Conservation (phyloP, 805 yeast species). For the Zygosaccharomyces gambellarensis region DNA sequence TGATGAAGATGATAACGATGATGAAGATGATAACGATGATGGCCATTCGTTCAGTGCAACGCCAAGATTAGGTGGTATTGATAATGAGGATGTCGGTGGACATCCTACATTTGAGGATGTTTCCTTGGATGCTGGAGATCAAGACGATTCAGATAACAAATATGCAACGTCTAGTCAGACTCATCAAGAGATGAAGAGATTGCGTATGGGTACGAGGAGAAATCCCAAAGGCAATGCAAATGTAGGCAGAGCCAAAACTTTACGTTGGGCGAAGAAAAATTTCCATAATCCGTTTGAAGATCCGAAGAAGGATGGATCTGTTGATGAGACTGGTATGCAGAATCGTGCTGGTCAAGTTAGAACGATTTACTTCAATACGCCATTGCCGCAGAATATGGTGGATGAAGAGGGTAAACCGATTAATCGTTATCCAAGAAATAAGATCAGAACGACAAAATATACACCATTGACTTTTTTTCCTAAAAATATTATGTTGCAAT, state of each 20-base stretch:
- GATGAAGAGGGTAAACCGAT: constrained; percentile 60
- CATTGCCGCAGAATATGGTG: constrained; percentile 52
- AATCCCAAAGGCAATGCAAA: constrained; percentile 64
- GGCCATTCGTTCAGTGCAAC: constrained; percentile 28
- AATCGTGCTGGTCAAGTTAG: constrained; percentile 43
- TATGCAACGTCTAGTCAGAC: constrained; percentile 6
- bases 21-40: constrained; percentile 23
- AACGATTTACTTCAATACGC: constrained; percentile 53
- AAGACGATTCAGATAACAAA: constrained; percentile 8
- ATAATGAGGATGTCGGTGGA: background rate
- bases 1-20: constrained; percentile 20
- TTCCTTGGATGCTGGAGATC: constrained; percentile 17
- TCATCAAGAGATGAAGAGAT: constrained; percentile 52
- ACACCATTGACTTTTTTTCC: constrained; percentile 88
- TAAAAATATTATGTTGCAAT: constrained; percentile 74
- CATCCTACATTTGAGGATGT: constrained; percentile 25
- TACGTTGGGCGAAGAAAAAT: constrained; percentile 44
- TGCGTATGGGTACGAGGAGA: constrained; percentile 90
- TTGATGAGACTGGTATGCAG: constrained; percentile 35
- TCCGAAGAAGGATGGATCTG: constrained; percentile 21
- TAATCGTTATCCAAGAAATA: constrained; percentile 72
- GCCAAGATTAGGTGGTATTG: constrained; percentile 21
- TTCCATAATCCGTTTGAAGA: constrained; percentile 35
- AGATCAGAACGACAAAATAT: constrained; percentile 91
- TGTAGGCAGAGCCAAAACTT: constrained; percentile 54